Evolutionary conservation across 1,284 basidiomycete species (phyloP).

Genomic region (Taiwanofungus camphoratus): DNA sequence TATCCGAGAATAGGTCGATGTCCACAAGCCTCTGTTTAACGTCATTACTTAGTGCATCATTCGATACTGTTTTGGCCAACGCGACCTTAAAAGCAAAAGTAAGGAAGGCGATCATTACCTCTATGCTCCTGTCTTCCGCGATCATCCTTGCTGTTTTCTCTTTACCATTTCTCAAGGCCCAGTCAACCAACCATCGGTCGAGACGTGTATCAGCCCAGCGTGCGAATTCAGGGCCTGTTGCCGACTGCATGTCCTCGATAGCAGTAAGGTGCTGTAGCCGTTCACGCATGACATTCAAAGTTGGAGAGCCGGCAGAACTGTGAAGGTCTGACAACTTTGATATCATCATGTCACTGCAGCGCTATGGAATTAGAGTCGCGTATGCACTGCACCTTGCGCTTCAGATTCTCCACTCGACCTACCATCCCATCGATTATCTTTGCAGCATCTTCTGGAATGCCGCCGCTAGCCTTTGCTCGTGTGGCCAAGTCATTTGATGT

Average conservation of each 20-base stretch:
- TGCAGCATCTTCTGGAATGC: slow-evolving; percentile 46
- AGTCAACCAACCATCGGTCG: slow-evolving; percentile 91
- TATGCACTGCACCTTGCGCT: slow-evolving; percentile 62
- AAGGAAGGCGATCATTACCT: slow-evolving; percentile 39
- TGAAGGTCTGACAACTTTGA: slow-evolving; percentile 66
- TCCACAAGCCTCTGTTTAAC: slow-evolving; percentile 73
- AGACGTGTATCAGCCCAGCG: slow-evolving; percentile 78
- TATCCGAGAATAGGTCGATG: slow-evolving; percentile 87
- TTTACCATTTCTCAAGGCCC: slow-evolving; percentile 75
- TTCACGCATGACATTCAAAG: slow-evolving; percentile 66
- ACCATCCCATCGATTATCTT: slow-evolving; percentile 73
- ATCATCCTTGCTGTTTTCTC: slow-evolving; percentile 65
- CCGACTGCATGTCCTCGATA: slow-evolving; percentile 50
- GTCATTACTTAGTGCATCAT: no score
- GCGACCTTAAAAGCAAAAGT: not conserved
- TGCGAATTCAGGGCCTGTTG: slow-evolving; percentile 53
- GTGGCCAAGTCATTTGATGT: slow-evolving; percentile 50
- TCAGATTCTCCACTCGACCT: slow-evolving; percentile 65
- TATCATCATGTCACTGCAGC: slow-evolving; percentile 3
- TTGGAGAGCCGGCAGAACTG: slow-evolving; percentile 56
- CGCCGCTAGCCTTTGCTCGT: slow-evolving; percentile 33
- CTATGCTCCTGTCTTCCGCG: slow-evolving; percentile 65
- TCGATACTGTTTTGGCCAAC: no score
- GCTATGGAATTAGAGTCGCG: not conserved
- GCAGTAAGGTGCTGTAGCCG: slow-evolving; percentile 63